These are phyloP conservation scores for Phaffia rhodozyma DNA, from an alignment of 1,284 basidiomycete genomes.

Conservation along the genomic window DNA sequence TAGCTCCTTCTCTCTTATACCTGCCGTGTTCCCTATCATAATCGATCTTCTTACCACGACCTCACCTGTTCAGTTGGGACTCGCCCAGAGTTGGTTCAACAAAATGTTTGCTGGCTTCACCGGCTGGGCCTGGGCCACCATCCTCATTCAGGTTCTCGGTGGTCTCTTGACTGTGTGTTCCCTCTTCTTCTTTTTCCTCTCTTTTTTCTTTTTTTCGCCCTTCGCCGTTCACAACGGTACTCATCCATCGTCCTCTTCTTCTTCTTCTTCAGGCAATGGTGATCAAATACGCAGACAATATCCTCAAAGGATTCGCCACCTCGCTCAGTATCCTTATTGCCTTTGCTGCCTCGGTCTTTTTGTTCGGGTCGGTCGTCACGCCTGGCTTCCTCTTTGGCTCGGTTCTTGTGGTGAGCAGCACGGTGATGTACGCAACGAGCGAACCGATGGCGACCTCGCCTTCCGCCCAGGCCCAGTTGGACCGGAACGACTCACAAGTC, in stretches of 20 bases:
- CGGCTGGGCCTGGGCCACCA: conserved; percentile 72
- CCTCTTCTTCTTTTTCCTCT: too few relatives aligned
- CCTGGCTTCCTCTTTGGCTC: conserved; percentile 65
- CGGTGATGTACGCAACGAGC: conserved; percentile 65
- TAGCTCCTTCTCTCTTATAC: conserved; percentile 72
- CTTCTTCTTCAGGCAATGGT: conserved; percentile 27
- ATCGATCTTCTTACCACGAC: conserved; percentile 39
- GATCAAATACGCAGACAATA: conserved; percentile 66
- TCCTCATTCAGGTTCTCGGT: conserved; percentile 65
- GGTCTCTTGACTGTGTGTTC: conserved; percentile 59
- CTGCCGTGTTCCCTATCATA: conserved; percentile 64
- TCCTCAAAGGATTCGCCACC: conserved; percentile 78
- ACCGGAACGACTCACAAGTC: too few relatives aligned
- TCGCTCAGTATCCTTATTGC: conserved; percentile 74
- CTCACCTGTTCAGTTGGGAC: conserved; percentile 20
- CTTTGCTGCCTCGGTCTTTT: conserved; percentile 63
- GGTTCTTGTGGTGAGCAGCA: conserved; percentile 59
- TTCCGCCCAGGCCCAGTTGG: too few relatives aligned
- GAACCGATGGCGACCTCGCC: background rate
- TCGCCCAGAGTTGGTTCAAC: conserved; percentile 35
- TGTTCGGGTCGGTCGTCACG: conserved; percentile 70
- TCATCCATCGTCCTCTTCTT: too few relatives aligned
- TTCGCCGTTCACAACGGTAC: too few relatives aligned
- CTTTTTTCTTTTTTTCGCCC: too few relatives aligned
- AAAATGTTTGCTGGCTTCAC: conserved; percentile 62